These are phyloP conservation scores for Phaseolus lunatus DNA, from an alignment of 306 rosid species.

Conservation along the genomic window DNA sequence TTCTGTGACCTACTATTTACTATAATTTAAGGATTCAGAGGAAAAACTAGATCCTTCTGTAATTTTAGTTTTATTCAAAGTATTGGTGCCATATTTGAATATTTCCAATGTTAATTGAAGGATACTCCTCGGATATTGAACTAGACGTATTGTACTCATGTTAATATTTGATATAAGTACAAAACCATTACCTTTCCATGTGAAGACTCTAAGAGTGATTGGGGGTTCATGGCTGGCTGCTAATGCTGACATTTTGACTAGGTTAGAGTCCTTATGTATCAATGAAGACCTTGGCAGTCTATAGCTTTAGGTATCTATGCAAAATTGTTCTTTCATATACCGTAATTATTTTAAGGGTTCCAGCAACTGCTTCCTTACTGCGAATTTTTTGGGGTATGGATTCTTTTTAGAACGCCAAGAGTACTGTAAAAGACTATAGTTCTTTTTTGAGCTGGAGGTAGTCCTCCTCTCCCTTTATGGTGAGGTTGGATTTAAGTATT, in stretches of 20 bases:
- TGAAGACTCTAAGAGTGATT: not conserved
- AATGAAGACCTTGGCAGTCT: not conserved
- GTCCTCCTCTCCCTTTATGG: too few relatives aligned
- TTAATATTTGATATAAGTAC: not conserved
- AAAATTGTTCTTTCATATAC: not conserved
- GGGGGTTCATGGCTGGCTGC: not conserved
- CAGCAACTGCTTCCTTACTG: too few relatives aligned
- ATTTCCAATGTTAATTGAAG: not conserved
- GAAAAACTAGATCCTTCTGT: not conserved
- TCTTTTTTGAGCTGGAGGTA: too few relatives aligned
- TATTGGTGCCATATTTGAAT: not conserved
- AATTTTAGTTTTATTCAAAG: not conserved
- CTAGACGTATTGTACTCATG: not conserved
- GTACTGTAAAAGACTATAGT: too few relatives aligned
- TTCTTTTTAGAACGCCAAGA: too few relatives aligned
- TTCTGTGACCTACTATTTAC: not conserved
- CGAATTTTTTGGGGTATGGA: too few relatives aligned
- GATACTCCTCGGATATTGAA: not conserved
- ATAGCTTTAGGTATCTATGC: not conserved
- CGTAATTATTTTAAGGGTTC: too few relatives aligned
- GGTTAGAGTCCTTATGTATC: not conserved
- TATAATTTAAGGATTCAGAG: not conserved
- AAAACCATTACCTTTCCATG: not conserved
- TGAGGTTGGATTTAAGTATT: too few relatives aligned
- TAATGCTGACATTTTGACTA: not conserved